phyloP scores from a whole-genome alignment of 208 protist species.

The Leishmania amazonensis region DNA sequence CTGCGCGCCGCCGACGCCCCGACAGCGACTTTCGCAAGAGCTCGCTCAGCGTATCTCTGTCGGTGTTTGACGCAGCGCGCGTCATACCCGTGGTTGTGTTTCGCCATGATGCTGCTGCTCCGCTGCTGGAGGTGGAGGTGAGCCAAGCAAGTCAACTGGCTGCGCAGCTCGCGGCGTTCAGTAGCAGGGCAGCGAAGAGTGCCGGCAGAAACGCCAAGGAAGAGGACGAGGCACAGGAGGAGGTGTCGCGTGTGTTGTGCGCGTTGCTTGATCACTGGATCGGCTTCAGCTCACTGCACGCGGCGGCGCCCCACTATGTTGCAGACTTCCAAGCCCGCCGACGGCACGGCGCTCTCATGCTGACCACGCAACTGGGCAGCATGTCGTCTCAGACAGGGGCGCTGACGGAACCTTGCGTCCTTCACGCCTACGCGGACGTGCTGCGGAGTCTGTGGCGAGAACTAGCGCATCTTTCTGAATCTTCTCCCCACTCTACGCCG shows the following conservation, averaged over 20 bases:
- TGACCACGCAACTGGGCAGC: background rate
- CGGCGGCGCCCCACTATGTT: background rate
- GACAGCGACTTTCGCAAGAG: background rate
- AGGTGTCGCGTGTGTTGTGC: constrained; percentile 4
- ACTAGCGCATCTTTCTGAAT: background rate
- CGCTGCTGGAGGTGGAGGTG: constrained; percentile 32
- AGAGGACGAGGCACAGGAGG: background rate
- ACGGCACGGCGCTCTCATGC: background rate
- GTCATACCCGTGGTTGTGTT: constrained; percentile 24
- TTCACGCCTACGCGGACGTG: constrained; percentile 17
- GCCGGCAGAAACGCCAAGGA: background rate
- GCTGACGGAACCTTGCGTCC: constrained; percentile 19
- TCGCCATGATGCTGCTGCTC: constrained; percentile 9
- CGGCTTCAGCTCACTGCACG: constrained; percentile 16
- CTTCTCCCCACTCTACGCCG: background rate
- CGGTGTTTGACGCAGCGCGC: constrained; percentile 12
- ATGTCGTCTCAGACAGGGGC: background rate
- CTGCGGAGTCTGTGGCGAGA: constrained; percentile 12
- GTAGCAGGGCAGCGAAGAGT: background rate
- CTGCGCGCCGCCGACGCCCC: background rate
- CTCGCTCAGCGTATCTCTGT: background rate
- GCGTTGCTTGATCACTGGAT: constrained; percentile 14
- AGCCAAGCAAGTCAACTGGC: constrained; percentile 11
- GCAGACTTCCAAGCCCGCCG: constrained; percentile 5
- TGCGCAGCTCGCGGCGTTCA: constrained; percentile 8